Evolutionary conservation across 768 basidiomycete species (phyloP).

Genomic region (Podaxis sp.): DNA sequence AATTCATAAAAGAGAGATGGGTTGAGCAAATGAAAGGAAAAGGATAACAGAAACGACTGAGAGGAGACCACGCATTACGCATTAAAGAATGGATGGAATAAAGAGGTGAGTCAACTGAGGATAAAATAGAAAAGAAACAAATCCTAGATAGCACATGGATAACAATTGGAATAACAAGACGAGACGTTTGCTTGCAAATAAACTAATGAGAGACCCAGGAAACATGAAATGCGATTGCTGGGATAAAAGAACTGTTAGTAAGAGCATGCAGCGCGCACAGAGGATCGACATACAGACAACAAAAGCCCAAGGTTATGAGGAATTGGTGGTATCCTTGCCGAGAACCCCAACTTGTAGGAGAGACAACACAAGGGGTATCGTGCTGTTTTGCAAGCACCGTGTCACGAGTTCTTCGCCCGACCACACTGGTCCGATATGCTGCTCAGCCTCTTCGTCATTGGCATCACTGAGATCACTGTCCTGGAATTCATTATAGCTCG

Average conservation of each 20-base stretch:
- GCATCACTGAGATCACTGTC: slow-evolving; percentile 31
- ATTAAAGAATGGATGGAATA: slow-evolving; percentile 11
- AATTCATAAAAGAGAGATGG: slow-evolving; percentile 18
- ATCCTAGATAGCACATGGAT: slow-evolving; percentile 11
- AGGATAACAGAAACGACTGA: slow-evolving; percentile 10
- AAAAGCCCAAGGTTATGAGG: slow-evolving; percentile 9
- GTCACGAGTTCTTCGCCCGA: slow-evolving; percentile 82
- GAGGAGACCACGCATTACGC: background rate
- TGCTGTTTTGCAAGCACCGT: slow-evolving; percentile 88
- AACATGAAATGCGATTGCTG: slow-evolving; percentile 6
- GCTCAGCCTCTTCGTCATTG: slow-evolving; percentile 11
- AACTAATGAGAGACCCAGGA: slow-evolving; percentile 8
- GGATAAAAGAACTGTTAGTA: background rate
- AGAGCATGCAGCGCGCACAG: background rate
- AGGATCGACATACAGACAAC: slow-evolving; percentile 4
- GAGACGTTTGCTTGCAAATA: slow-evolving; percentile 7
- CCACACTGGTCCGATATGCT: slow-evolving; percentile 40
- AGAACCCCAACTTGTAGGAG: slow-evolving; percentile 53
- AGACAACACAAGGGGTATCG: slow-evolving; percentile 73
- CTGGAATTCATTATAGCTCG: slow-evolving; percentile 26
- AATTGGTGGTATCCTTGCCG: slow-evolving; percentile 30
- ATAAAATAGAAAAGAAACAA: background rate
- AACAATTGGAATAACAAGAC: slow-evolving; percentile 10
- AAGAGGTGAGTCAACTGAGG: slow-evolving; percentile 1
- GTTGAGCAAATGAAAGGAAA: background rate